phyloP scores from a whole-genome alignment of 2,329 filamentous ascomycete species.

The Claviceps spartinae region DNA sequence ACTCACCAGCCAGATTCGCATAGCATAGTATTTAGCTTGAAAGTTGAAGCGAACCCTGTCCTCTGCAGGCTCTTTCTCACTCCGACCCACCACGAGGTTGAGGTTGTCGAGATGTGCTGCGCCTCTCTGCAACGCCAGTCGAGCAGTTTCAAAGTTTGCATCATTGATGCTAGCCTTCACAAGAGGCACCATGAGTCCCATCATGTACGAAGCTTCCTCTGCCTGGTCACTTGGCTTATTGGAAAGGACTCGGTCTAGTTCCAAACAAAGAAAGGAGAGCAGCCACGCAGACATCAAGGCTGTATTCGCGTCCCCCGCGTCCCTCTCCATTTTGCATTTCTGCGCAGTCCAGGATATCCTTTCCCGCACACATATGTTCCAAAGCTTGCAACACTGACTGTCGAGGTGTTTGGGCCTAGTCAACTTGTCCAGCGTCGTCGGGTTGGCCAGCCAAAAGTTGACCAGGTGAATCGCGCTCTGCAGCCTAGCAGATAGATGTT shows the following conservation, averaged over 20 bases:
- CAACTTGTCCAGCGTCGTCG: neutral
- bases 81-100: neutral
- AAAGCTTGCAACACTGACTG: constrained; percentile 42
- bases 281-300: constrained; percentile 29
- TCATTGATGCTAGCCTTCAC: constrained; percentile 36
- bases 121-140: constrained; percentile 49
- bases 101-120: constrained; percentile 18
- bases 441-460: constrained; percentile 5
- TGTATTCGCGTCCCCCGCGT: constrained; percentile 9
- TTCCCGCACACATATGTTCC: constrained; percentile 51
- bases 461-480: constrained; percentile 14
- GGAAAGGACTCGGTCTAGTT: constrained; percentile 32
- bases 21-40: constrained; percentile 48
- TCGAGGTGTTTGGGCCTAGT: constrained; percentile 32
- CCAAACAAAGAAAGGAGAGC: constrained; percentile 56
- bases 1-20: constrained; percentile 53
- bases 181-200: constrained; percentile 57
- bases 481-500: constrained; percentile 20
- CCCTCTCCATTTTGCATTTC: constrained; percentile 7
- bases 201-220: constrained; percentile 38
- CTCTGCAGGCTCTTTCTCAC: neutral
- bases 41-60: constrained; percentile 16
- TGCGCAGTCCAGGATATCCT: constrained; percentile 15
- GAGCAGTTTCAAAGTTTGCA: constrained; percentile 41
- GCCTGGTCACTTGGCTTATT: constrained; percentile 12